Conservation (phyloP, 2,329 filamentous ascomycete genomes). For the Ascochyta lentis region DNA sequence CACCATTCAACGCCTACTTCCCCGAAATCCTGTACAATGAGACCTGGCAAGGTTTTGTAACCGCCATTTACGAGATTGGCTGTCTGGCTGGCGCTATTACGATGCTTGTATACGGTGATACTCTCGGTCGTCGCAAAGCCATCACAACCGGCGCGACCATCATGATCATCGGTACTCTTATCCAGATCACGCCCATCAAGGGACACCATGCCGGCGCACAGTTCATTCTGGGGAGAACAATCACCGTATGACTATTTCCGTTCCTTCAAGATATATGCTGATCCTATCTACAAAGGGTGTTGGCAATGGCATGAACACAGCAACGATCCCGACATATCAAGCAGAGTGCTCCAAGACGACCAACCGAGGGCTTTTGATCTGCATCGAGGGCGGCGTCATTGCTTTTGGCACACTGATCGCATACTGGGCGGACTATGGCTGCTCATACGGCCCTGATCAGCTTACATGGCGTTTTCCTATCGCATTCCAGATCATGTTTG, state of each 20-base stretch:
- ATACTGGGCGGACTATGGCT: constrained; percentile 55
- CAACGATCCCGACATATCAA: constrained; percentile 62
- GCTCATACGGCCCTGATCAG: constrained; percentile 38
- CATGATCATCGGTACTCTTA: constrained; percentile 54
- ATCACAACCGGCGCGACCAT: constrained; percentile 52
- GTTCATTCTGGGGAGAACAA: constrained; percentile 60
- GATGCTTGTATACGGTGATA: constrained; percentile 49
- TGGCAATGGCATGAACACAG: constrained; percentile 64
- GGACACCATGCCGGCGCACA: constrained; percentile 52
- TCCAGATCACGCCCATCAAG: constrained; percentile 48
- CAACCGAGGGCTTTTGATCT: constrained; percentile 67
- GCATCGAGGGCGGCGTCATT: constrained; percentile 62
- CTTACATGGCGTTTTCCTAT: constrained; percentile 60
- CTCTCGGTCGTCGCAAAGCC: constrained; percentile 51
- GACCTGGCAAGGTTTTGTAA: constrained; percentile 60
- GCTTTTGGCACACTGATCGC: constrained; percentile 60
- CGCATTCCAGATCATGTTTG: constrained; percentile 61
- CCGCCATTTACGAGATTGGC: constrained; percentile 62
- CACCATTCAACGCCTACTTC: constrained; percentile 47
- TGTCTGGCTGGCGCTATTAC: constrained; percentile 52
- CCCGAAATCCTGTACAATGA: constrained; percentile 51
- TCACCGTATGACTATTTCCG: constrained; percentile 43
- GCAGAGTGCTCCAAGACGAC: constrained; percentile 61
- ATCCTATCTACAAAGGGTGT: constrained; percentile 44
- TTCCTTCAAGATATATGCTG: background rate